Conservation (phyloP, 768 basidiomycete species). For the Leccinum pellstonianum region DNA sequence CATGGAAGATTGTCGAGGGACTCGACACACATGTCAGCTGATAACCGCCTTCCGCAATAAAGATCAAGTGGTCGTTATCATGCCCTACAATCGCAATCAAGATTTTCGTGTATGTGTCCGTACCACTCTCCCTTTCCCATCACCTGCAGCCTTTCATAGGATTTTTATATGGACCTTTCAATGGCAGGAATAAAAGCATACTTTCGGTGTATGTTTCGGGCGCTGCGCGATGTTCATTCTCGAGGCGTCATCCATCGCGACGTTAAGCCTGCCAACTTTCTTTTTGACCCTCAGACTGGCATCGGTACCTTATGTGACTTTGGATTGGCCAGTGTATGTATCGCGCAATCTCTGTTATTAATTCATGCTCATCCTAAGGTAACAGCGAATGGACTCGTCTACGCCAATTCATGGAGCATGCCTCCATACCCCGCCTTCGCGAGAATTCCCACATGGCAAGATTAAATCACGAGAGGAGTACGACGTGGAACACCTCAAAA, state of each 20-base stretch:
- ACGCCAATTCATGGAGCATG: conserved; percentile 55
- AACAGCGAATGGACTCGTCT: conserved; percentile 54
- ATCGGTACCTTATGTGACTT: conserved; percentile 91
- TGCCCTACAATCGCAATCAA: conserved; percentile 90
- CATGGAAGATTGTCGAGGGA: conserved; percentile 80
- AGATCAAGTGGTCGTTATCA: conserved; percentile 91
- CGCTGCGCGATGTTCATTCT: conserved; percentile 82
- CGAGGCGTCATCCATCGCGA: conserved; percentile 92
- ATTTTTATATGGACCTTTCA: conserved; percentile 75
- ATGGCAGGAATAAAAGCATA: conserved; percentile 80
- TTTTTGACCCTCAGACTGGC: conserved; percentile 83
- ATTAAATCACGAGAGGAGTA: conserved; percentile 44
- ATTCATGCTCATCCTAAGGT: conserved; percentile 8
- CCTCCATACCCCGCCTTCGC: conserved; percentile 70
- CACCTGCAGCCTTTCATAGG: conserved; percentile 40
- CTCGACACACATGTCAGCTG: conserved; percentile 86
- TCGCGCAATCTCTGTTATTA: neutral
- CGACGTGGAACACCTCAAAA: conserved; percentile 49
- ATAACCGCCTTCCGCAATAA: conserved; percentile 90
- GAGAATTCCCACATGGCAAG: conserved; percentile 67
- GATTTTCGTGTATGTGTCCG: conserved; percentile 82
- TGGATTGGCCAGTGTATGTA: conserved; percentile 86
- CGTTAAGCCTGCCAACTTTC: conserved; percentile 97
- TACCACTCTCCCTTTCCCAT: neutral
- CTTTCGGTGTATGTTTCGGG: conserved; percentile 88